Evolutionary conservation across 257 asterid genomes (phyloP).

Genomic region (Gardenia jasminoides): DNA sequence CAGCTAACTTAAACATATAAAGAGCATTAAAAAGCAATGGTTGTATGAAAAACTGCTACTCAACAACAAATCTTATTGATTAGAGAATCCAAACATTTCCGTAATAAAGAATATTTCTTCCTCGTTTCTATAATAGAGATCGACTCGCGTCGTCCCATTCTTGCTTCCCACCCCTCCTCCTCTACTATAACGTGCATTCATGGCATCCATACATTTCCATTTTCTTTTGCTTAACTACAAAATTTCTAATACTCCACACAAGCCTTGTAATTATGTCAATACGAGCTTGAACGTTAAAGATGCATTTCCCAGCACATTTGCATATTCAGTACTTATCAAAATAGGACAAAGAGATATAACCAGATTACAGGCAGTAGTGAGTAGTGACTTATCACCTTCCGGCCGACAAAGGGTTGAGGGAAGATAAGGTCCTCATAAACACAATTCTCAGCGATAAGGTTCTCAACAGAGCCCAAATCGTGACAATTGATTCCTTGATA

Average conservation of each 20-base stretch:
- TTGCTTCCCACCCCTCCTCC: too few species aligned
- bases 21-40: too few species aligned
- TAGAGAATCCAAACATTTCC: too few species aligned
- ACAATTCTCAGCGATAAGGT: slow-evolving; percentile 63
- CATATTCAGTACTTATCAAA: not conserved
- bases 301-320: not conserved
- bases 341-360: not conserved
- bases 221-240: not conserved
- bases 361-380: not conserved
- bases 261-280: too few species aligned
- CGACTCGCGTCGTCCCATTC: too few species aligned
- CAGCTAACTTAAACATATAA: too few species aligned
- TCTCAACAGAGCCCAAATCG: slow-evolving; percentile 59
- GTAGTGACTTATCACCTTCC: slow-evolving; percentile 44
- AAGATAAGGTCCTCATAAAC: slow-evolving; percentile 86
- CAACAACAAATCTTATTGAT: too few species aligned
- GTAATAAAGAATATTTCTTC: too few species aligned
- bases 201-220: too few species aligned
- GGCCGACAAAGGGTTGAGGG: slow-evolving; percentile 76
- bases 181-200: too few species aligned
- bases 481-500: slow-evolving; percentile 71
- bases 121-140: too few species aligned
- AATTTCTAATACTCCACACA: not conserved
- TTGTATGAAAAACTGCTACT: too few species aligned
- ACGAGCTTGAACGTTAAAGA: not conserved